phyloP scores from a whole-genome alignment of 116 monocot genomes.

The Iris pallida region DNA sequence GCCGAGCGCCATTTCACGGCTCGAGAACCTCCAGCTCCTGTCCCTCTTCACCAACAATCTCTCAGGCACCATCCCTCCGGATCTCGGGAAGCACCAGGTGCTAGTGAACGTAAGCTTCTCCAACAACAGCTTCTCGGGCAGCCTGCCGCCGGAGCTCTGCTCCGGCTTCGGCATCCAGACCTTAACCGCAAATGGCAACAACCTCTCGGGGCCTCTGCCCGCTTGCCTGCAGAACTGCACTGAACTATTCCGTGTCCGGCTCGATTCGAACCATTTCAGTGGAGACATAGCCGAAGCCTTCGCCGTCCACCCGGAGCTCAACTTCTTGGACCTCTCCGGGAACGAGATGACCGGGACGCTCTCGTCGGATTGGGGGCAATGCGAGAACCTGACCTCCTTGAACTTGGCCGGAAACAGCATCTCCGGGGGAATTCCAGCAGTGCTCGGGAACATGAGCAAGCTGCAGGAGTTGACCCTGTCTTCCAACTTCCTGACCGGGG shows the following conservation, averaged over 20 bases:
- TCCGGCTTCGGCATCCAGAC: not conserved
- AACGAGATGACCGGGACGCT: slow-evolving; percentile 60
- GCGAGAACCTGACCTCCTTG: slow-evolving; percentile 44
- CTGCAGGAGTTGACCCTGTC: slow-evolving; percentile 54
- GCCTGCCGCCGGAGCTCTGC: slow-evolving; percentile 7
- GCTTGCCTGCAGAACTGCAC: slow-evolving; percentile 27
- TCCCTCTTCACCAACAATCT: slow-evolving; percentile 13
- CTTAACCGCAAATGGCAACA: not conserved
- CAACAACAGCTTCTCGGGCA: slow-evolving; percentile 20
- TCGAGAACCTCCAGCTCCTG: not conserved
- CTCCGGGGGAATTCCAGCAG: slow-evolving; percentile 55
- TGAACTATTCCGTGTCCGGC: slow-evolving; percentile 35
- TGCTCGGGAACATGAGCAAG: slow-evolving; percentile 37
- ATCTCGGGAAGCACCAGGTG: not conserved
- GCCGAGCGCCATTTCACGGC: not conserved
- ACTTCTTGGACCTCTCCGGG: slow-evolving; percentile 49
- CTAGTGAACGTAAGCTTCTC: slow-evolving; percentile 6
- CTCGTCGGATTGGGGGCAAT: slow-evolving; percentile 49
- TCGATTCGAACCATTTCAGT: slow-evolving; percentile 52
- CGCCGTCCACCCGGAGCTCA: slow-evolving; percentile 45
- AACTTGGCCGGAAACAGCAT: slow-evolving; percentile 56
- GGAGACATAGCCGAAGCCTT: slow-evolving; percentile 68
- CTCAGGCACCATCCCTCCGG: slow-evolving; percentile 15
- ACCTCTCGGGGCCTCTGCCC: slow-evolving; percentile 1
- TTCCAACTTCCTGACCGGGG: slow-evolving; percentile 54